Conservation (phyloP, 23 red algal species). For the Gracilaria domingensis region DNA sequence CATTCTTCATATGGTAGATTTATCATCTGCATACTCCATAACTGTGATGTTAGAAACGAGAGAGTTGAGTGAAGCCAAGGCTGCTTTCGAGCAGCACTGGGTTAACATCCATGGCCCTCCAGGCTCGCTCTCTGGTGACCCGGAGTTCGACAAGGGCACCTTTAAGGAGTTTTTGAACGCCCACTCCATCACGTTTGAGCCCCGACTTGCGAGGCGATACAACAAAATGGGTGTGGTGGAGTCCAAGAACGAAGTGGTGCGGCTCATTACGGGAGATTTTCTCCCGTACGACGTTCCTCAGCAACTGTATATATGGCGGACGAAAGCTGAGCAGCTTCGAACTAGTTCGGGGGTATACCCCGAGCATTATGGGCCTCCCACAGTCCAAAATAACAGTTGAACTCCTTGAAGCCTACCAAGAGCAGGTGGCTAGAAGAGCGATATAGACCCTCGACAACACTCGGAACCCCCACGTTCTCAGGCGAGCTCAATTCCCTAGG, state of each 20-base stretch:
- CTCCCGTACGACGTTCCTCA: conserved; percentile 26
- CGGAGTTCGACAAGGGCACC: conserved; percentile 22
- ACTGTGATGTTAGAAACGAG: conserved; percentile 3
- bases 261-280: background rate
- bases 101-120: conserved; percentile 29
- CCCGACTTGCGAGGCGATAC: conserved; percentile 18
- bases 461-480: background rate
- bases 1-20: conserved; percentile 51
- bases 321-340: conserved; percentile 48
- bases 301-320: conserved; percentile 37
- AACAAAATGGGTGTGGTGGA: conserved; percentile 56
- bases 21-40: conserved; percentile 18
- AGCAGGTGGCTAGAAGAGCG: conserved; percentile 20
- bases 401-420: background rate
- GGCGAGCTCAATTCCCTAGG: background rate
- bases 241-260: conserved; percentile 5
- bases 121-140: conserved; percentile 5
- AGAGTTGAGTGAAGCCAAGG: background rate
- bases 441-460: background rate
- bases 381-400: conserved; percentile 3
- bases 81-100: conserved; percentile 30
- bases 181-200: conserved; percentile 5
- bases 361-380: conserved; percentile 26
- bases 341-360: conserved; percentile 37
- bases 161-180: background rate